Evolutionary conservation across 2,329 filamentous ascomycete genomes (phyloP), one percentile per base, ranked within the genome.

Genomic region (Scedosporium dehoogii): DNA sequence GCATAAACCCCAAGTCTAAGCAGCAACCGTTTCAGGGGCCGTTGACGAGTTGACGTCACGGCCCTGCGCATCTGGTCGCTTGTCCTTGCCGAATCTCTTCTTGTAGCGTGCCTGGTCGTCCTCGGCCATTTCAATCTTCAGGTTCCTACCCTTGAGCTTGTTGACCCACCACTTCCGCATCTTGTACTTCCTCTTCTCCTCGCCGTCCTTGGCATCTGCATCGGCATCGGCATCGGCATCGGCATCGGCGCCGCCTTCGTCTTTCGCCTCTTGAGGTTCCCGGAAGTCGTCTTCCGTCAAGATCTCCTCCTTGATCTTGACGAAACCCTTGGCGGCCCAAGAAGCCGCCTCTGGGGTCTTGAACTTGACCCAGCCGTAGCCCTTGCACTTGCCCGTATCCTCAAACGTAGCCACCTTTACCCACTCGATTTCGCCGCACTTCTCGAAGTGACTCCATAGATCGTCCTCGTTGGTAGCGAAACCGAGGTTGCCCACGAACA

Each of bases 381-480:
- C 96, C 78, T 97, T 97, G 79, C 94, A 99, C 78, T 97, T 99
- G 53, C 94, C 94, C 21, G 88, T 88, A 73, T 99, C 96, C 74
- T 97, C 91, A 71, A 99, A 99, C 0, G 92, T 96, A 2, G 94
- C 94, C 67, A 97, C 80, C 76, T 96, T 93, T 66, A 91, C 83
- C 77, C 90, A 90, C 61, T 87, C 85, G 65, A 97, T 85, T 65
- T 87, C 81, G 59, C 94, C 94, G 72, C 93, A 97, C 72, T 88
- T 90, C 58, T 82, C 82, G 73, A 96, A 97, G 71, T 96, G 91
- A 66, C 87, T 81, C 67, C 85, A 80, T 59, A 99, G 75, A 68
- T 91, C 86, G 62, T 96, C 91, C 69, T 93, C 89, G 6, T 87
- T 92, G 4, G 86, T 85, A 70, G 90, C 85, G 75, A 93, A 96